Conservation (phyloP, 108 stramenopile species). For the Cyclostephanos tholiformis region DNA sequence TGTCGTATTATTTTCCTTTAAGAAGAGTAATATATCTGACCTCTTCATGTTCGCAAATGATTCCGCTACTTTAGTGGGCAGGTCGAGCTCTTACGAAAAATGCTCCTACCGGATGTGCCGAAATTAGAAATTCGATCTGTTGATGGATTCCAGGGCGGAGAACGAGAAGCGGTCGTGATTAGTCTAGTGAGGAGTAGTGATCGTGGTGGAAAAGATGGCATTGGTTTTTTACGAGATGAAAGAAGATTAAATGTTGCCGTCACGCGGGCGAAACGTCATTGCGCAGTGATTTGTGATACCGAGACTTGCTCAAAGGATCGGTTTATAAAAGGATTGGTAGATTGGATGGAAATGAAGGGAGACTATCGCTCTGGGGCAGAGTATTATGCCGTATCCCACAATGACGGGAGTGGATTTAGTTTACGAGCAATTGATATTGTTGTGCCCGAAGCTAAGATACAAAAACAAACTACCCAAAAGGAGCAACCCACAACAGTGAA, state of each 20-base stretch:
- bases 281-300: constrained; percentile 77
- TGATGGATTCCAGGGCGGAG: constrained; percentile 99
- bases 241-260: constrained; percentile 98
- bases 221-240: constrained; percentile 95
- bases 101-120: constrained; percentile 64
- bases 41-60: not conserved
- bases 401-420: constrained; percentile 6
- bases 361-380: constrained; percentile 76
- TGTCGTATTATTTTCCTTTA: not conserved
- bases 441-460: constrained; percentile 16
- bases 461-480: constrained; percentile 2
- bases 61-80: constrained; percentile 80
- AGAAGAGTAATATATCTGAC: not conserved
- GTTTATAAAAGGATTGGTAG: constrained; percentile 70
- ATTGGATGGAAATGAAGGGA: constrained; percentile 83
- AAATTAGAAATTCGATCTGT: constrained; percentile 92
- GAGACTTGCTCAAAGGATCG: constrained; percentile 80
- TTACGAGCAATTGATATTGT: not conserved
- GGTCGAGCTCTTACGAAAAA: constrained; percentile 76
- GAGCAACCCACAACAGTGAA: constrained; percentile 7
- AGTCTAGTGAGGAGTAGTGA: constrained; percentile 93
- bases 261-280: constrained; percentile 15
- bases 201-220: constrained; percentile 68
- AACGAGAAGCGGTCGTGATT: constrained; percentile 95
- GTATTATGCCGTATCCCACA: constrained; percentile 12